Evolutionary conservation across 164 flowering plant genomes (phyloP).

Genomic region (Protea cynaroides): DNA sequence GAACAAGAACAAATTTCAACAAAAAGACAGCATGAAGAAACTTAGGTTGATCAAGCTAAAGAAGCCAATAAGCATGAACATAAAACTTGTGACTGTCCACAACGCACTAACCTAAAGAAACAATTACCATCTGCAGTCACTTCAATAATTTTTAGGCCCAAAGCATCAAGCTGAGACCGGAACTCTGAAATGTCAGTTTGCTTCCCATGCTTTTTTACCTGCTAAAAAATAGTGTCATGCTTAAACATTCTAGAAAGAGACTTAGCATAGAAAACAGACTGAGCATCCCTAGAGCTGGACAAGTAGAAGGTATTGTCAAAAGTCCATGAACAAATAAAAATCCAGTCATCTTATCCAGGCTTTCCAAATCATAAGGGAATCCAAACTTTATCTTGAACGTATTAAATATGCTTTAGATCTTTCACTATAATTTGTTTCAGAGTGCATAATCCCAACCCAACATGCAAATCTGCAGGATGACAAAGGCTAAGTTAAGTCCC

Average conservation of each 20-base stretch:
- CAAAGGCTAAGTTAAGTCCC: too few relatives aligned
- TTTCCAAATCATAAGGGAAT: too few relatives aligned
- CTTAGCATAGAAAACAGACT: not conserved
- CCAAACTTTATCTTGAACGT: too few relatives aligned
- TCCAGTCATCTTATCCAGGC: too few relatives aligned
- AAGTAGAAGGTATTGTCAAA: not conserved
- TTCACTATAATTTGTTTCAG: too few relatives aligned
- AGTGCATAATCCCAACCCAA: too few relatives aligned
- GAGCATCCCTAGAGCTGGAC: not conserved
- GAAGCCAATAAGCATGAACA: not conserved
- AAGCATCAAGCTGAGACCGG: constrained; percentile 59
- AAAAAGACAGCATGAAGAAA: not conserved
- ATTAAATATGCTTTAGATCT: too few relatives aligned
- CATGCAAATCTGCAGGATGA: too few relatives aligned
- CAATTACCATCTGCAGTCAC: constrained; percentile 94
- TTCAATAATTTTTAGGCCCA: constrained; percentile 63
- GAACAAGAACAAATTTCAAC: not conserved
- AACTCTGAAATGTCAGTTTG: constrained; percentile 49
- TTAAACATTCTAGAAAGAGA: not conserved
- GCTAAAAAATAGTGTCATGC: constrained; percentile 9
- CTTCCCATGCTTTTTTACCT: constrained; percentile 64
- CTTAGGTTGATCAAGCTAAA: not conserved
- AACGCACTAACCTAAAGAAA: constrained; percentile 70
- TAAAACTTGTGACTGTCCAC: not conserved
- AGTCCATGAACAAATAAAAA: not conserved